A percentile compares a stretch with the other conserved stretches of the same genome.
Evolutionary conservation across 179 eudicot genomes (phyloP).

Genomic region (Camellia oleifera): DNA sequence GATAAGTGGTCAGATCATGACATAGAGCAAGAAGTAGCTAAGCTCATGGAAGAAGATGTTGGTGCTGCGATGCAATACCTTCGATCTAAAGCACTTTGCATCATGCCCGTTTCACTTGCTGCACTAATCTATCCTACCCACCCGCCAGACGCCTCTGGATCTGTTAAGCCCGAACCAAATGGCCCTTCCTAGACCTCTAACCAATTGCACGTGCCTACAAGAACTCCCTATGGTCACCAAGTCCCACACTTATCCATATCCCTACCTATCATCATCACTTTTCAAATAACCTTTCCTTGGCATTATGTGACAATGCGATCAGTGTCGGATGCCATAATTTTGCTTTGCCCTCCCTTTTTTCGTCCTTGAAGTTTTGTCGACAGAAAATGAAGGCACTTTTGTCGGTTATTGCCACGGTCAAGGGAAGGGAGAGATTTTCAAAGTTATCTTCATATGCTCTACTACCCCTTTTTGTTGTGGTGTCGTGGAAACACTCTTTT

Average conservation of each 20-base stretch:
- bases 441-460: constrained; percentile 15
- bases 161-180: constrained; percentile 57
- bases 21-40: constrained; percentile 83
- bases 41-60: constrained; percentile 83
- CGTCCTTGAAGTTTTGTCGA: background rate
- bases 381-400: constrained; percentile 5
- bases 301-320: background rate
- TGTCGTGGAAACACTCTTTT: constrained; percentile 3
- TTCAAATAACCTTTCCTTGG: background rate
- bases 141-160: constrained; percentile 44
- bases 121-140: constrained; percentile 69
- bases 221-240: constrained; percentile 22
- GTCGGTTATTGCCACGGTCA: constrained; percentile 6
- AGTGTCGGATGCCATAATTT: constrained; percentile 8
- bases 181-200: constrained; percentile 39
- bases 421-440: constrained; percentile 13
- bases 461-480: background rate
- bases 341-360: background rate
- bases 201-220: constrained; percentile 24
- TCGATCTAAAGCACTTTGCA: constrained; percentile 87
- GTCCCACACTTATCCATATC: background rate
- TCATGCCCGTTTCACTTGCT: constrained; percentile 92
- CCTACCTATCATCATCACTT: background rate
- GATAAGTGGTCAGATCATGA: constrained; percentile 89
- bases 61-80: constrained; percentile 97